Evolutionary conservation across 345 rosid genomes (phyloP).

Genomic region (Citrus australasica): DNA sequence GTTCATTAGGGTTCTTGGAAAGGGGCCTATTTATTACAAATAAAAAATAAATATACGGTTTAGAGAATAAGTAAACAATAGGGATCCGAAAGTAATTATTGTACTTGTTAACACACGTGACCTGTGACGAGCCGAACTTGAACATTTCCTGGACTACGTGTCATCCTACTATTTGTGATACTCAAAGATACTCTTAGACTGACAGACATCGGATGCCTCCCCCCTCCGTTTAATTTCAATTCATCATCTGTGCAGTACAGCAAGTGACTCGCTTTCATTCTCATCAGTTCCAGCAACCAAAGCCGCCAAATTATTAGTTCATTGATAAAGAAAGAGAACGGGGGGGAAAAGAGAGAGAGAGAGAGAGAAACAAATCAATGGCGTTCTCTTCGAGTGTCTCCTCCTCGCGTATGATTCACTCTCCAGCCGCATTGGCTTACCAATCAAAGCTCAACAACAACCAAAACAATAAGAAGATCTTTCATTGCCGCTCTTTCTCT

Average conservation of each 20-base stretch:
- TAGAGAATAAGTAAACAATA: not conserved
- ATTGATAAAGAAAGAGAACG: not conserved
- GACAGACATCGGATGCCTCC: not conserved
- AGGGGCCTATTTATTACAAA: no score
- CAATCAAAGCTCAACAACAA: not conserved
- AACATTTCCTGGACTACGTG: not conserved
- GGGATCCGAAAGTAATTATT: not conserved
- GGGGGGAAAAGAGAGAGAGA: not conserved
- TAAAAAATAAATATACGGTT: no score
- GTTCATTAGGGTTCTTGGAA: no score
- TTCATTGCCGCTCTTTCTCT: not conserved
- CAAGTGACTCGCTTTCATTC: not conserved
- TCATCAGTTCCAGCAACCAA: not conserved
- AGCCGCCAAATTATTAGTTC: not conserved
- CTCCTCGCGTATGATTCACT: not conserved
- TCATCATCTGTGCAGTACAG: not conserved
- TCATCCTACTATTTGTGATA: not conserved
- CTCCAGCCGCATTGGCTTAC: not conserved
- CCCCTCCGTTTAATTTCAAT: not conserved
- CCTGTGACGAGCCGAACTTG: not conserved
- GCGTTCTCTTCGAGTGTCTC: not conserved
- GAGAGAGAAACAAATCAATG: not conserved
- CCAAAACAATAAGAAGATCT: not conserved
- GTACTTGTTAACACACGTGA: not conserved
- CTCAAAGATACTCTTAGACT: not conserved